These are phyloP conservation scores for Cucurbita argyrosperma DNA, from an alignment of 306 rosid genomes.

Conservation along the genomic window DNA sequence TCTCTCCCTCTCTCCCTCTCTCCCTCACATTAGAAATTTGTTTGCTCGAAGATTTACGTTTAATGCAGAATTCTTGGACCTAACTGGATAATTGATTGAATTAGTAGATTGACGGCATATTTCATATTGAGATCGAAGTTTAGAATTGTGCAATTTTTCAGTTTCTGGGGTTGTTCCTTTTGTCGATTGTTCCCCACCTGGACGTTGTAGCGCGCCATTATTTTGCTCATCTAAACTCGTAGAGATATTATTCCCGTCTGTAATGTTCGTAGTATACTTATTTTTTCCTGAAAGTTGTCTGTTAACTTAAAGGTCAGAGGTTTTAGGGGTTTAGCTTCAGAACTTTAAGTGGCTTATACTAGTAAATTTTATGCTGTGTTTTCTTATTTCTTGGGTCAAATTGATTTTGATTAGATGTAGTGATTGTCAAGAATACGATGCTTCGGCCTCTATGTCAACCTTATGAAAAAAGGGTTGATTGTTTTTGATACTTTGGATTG, in stretches of 20 bases:
- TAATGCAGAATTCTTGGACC: background rate
- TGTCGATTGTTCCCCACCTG: background rate
- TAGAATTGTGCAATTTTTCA: background rate
- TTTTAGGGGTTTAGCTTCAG: too few relatives aligned
- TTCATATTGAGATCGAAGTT: background rate
- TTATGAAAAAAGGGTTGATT: background rate
- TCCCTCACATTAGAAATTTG: background rate
- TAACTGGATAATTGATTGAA: background rate
- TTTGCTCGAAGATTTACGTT: too few relatives aligned
- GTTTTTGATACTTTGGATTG: background rate
- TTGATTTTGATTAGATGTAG: background rate
- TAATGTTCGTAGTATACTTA: background rate
- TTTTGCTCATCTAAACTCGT: background rate
- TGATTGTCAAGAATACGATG: background rate
- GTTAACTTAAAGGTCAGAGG: background rate
- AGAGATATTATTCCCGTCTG: background rate
- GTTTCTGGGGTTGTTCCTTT: background rate
- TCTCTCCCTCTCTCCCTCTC: background rate
- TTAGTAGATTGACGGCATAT: background rate
- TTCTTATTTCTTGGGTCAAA: background rate
- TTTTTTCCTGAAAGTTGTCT: background rate
- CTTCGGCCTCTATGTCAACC: background rate
- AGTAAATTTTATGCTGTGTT: background rate
- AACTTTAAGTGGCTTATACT: background rate
- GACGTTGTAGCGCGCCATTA: background rate